phyloP scores from a whole-genome alignment of 1,139 yeast species.

The Meyerozyma sp. region DNA sequence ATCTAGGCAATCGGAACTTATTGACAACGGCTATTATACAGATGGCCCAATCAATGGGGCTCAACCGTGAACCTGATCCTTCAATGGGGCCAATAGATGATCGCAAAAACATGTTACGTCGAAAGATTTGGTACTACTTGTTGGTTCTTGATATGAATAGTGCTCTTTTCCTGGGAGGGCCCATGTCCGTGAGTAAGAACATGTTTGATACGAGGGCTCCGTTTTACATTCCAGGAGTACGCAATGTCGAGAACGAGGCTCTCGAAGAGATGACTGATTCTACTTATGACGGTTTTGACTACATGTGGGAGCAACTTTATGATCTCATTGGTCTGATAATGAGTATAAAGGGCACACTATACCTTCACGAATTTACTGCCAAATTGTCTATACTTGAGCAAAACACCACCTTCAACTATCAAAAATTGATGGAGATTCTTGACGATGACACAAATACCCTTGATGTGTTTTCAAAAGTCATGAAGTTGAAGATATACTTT shows the following conservation, averaged over 20 bases:
- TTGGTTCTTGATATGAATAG: slow-evolving; percentile 6
- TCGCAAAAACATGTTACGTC: slow-evolving; percentile 7
- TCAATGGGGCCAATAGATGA: slow-evolving; percentile 4
- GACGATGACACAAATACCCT: not conserved
- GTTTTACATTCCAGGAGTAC: not conserved
- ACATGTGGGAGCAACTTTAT: not conserved
- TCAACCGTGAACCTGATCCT: slow-evolving; percentile 13
- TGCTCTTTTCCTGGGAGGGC: slow-evolving; percentile 3
- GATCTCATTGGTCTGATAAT: not conserved
- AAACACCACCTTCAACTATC: not conserved
- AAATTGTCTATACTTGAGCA: not conserved
- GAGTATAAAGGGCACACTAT: not conserved
- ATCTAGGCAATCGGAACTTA: slow-evolving; percentile 9
- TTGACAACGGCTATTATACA: slow-evolving; percentile 8
- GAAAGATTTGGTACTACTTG: slow-evolving; percentile 11
- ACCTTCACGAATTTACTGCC: not conserved
- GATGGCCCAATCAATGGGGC: slow-evolving; percentile 11
- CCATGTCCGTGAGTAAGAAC: not conserved
- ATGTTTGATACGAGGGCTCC: slow-evolving; percentile 3
- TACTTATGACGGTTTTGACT: not conserved
- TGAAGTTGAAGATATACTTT: slow-evolving; percentile 4
- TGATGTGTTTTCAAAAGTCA: not conserved
- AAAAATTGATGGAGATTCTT: not conserved
- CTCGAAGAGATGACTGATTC: not conserved
- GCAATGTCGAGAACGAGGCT: not conserved